Evolutionary conservation across 305 asterid genomes (phyloP), one percentile per base, ranked within the genome.

Genomic region (Rubia tinctorum): DNA sequence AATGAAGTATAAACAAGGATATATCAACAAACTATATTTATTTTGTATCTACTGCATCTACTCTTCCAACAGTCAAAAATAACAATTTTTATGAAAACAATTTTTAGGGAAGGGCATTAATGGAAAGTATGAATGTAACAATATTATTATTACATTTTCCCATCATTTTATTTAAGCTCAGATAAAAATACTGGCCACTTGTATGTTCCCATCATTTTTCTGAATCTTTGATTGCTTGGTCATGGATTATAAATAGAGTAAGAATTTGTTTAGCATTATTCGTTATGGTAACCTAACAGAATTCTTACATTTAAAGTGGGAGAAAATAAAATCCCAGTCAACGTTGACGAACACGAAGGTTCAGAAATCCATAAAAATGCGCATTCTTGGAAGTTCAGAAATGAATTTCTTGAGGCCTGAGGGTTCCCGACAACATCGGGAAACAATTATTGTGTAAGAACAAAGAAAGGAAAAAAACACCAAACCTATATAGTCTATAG

Each of bases 361-460:
- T 27, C 65, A 59, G 51, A 75, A 68, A 27, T 23, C 74, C 67
- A 71, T 27, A 45, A 30, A 49, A 62, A 22, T 20, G 25, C 59
- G 37, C 71, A 47, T 70, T 58, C 59, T 59, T 62, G 62, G 39
- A 44, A 51, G 37, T 66, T 77, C 56, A 56, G 56, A 56, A 40
- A 6, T 68, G 69, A 49, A 60, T 15, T 22, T 39, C 42, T 60
- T 51, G 72, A 62, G 76, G 78, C 59, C 13, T 49, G 12, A 30
- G 34, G 34, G 69, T 80, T 71, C 64, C 78, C 73, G 72, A 78
- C 80, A 78, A 58, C 62, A 72, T 69, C 27, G 80, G 80, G 76
- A 81, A 71, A 1, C 51, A 45, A 18, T n/a, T 25, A 42, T 18
- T 9, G 30, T 51, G n/a, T 37, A 37, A 34, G 30, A 11, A 51